Percentiles rank a stretch among this genome's conserved stretches.
Evolutionary conservation across 2,329 filamentous ascomycete genomes (phyloP).

Genomic region (Sarocladium strictum): DNA sequence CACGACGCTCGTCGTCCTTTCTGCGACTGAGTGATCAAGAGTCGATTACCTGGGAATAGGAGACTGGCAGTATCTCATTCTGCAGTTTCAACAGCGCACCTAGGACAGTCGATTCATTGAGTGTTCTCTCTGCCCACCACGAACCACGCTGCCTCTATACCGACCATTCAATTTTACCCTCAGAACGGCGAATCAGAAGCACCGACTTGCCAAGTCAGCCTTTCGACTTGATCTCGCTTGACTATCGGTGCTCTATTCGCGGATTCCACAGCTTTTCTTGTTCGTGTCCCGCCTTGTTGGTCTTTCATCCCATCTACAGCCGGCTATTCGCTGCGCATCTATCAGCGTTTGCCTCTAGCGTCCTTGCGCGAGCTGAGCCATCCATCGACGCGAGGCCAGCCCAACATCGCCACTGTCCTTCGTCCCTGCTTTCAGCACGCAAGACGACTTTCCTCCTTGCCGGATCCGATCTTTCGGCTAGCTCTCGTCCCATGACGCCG

Average conservation of each 20-base stretch:
- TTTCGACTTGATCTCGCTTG: too few relatives aligned
- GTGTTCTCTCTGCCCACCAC: neutral
- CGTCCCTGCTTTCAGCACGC: slow-evolving; percentile 3
- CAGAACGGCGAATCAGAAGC: too few relatives aligned
- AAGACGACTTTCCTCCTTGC: neutral
- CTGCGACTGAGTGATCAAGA: neutral
- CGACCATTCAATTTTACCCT: too few relatives aligned
- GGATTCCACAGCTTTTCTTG: neutral
- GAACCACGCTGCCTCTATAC: too few relatives aligned
- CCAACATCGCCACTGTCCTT: slow-evolving; percentile 4
- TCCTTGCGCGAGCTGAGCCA: slow-evolving; percentile 5
- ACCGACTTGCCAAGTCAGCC: too few relatives aligned
- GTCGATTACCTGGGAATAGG: neutral
- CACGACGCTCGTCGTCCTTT: neutral
- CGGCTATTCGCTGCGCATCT: slow-evolving; percentile 1
- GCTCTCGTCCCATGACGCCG: neutral
- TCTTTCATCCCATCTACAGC: neutral
- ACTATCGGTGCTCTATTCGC: neutral
- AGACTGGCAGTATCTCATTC: too few relatives aligned
- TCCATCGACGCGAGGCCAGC: slow-evolving; percentile 3
- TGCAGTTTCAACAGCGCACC: too few relatives aligned
- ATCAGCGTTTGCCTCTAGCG: slow-evolving; percentile 1
- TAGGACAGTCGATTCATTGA: too few relatives aligned
- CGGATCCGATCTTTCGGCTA: neutral
- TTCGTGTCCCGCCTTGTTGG: neutral